Evolutionary conservation across 148 eudicot species (phyloP).

Genomic region (Selenicereus undatus): DNA sequence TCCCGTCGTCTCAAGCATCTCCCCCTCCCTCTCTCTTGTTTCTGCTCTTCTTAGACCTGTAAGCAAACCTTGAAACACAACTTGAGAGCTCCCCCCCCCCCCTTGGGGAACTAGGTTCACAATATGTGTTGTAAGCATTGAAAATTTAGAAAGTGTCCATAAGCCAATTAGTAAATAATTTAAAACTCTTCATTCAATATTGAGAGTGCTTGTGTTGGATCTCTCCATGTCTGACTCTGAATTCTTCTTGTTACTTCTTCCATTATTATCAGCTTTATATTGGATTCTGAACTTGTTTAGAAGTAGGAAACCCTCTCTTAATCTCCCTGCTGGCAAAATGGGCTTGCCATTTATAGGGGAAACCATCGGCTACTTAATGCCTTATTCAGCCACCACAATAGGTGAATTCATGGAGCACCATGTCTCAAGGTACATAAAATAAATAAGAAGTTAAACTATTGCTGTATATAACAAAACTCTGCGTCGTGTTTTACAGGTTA

Average conservation of each 20-base stretch:
- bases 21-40: constrained; percentile 1
- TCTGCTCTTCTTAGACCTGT: constrained; percentile 26
- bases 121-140: neutral
- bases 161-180: neutral
- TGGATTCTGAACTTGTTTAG: constrained; percentile 41
- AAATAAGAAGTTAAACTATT: neutral
- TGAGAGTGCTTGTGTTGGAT: constrained; percentile 1
- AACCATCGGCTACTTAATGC: constrained; percentile 77
- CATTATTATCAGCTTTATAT: constrained; percentile 34
- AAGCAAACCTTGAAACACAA: constrained; percentile 18
- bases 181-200: neutral
- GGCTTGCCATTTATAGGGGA: constrained; percentile 95
- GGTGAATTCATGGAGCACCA: constrained; percentile 93
- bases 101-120: neutral
- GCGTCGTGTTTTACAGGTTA: neutral
- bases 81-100: neutral
- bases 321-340: constrained; percentile 91
- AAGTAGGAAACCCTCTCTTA: constrained; percentile 35
- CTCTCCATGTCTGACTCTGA: constrained; percentile 62
- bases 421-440: constrained; percentile 46
- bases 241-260: constrained; percentile 49
- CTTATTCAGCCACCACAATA: constrained; percentile 74
- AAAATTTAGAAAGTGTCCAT: neutral
- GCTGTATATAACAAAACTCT: neutral
- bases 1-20: constrained; percentile 1